Base-by-base conservation (phyloP, 164 flowering plant species). In the Hamamelis virginiana region DNA sequence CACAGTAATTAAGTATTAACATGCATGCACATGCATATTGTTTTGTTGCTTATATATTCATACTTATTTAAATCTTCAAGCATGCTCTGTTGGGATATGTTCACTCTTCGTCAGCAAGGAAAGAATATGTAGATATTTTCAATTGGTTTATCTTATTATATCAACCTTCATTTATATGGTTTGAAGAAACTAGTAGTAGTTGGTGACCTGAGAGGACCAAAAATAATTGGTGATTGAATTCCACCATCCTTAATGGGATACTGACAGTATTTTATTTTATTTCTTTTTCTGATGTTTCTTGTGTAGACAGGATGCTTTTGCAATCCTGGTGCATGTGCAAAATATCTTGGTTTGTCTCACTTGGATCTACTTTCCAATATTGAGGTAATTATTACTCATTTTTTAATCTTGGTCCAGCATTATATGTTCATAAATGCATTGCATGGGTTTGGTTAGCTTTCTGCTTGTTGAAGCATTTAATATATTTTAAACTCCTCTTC, bases 281-380 rank as follows among this genome's bases (percentile, higher is more conserved):
- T 45, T 25, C 11, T 55, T 59, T 28, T 72, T 66, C n/a, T n/a
- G 50, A 47, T 62, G 0, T 11, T 52, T 26, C 62, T 74, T 57
- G 23, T 75, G 64, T 82, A 95, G 99, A 90, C 99, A 81, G 98
- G 98, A 75, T 95, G 99, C 81, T 95, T 95, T 81, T 95, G 99
- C 84, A 95, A 95, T 77, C 99, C 99, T 47, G 99, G 99, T 63
- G 97, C 99, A 55, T 95, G 99, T 83, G 86, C 97, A 65, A 92
- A 90, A 76, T 86, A 87, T 84, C 89, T 95, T 69, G 87, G 91
- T 50, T 80, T 95, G 77, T 87, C 99, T 62, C 98, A 92, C 70
- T 69, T 48, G 23, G 99, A 92, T 79, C 85, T 95, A 74, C 81
- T 85, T 70, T 83, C 91, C 47, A 92, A 91, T 68, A 43, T 92